Evolutionary conservation across 1,139 yeast species (phyloP).

Genomic region (Sugiyamaella castrensis): DNA sequence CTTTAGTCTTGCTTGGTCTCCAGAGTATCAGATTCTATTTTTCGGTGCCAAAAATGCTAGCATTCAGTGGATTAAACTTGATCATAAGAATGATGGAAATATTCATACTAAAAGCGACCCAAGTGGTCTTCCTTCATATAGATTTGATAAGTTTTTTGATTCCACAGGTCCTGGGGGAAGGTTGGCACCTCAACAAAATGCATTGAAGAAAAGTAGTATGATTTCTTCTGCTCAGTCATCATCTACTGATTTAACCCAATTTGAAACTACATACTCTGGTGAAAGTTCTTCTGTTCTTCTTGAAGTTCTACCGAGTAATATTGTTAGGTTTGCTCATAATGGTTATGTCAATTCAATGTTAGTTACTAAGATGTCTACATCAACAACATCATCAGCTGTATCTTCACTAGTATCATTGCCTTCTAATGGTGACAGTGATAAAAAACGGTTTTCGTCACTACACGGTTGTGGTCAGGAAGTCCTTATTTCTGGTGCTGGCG

Average conservation of each 20-base stretch:
- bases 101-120: conserved; percentile 16
- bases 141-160: conserved; percentile 87
- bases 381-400: conserved; percentile 2
- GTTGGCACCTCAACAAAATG: conserved; percentile 36
- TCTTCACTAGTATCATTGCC: conserved; percentile 18
- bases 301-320: conserved; percentile 66
- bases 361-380: conserved; percentile 23
- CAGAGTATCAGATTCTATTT: conserved; percentile 57
- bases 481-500: conserved; percentile 80
- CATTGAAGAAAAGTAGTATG: conserved; percentile 5
- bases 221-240: conserved; percentile 3
- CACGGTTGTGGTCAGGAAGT: conserved; percentile 35
- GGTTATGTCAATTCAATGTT: conserved; percentile 81
- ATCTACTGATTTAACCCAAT: conserved; percentile 5
- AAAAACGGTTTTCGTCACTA: too few species aligned
- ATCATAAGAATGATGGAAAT: conserved; percentile 30
- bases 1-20: conserved; percentile 75
- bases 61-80: conserved; percentile 62
- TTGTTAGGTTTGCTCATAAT: conserved; percentile 80
- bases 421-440: not conserved
- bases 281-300: conserved; percentile 39
- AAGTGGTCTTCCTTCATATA: conserved; percentile 61
- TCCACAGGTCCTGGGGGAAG: conserved; percentile 82
- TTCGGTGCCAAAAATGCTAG: conserved; percentile 94
- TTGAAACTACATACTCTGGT: not conserved